Base-by-base conservation (phyloP, 169 alveolate genomes). In the Plasmodium blacklocki region DNA sequence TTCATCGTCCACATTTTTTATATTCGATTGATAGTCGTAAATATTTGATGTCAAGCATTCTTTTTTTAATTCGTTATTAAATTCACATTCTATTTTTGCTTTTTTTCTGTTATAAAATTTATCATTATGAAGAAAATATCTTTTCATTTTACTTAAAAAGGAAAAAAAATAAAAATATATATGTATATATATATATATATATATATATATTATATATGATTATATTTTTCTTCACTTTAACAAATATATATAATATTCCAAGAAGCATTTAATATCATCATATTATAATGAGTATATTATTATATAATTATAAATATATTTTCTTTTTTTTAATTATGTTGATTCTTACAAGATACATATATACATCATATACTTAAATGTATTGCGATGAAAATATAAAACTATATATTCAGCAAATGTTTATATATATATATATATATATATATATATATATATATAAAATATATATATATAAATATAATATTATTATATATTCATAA, bases 121-220 rank as follows among this genome's bases (percentile, higher is more conserved):
- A 56, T 64, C 67, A 45, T 66, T 76, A 50, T 50, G 45, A 56
- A 76, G 32, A 67, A 59, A 43, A 45, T 76, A 76, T 64, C 89
- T 76, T 76, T 76, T 76, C 89, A 76, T 76, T 76, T 76, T 66
- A 49, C 70, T 5, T 49, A 60, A 59, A 74, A 32, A 29, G 26
- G 45, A 56, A 74, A 49, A 26, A 39, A 19, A 63, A 0, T 47
- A 75, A 76, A 63, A 7, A 59, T 9, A 74, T 50, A n/a, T n/a
- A n/a, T n/a, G n/a, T 15, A 9, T n/a, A 15, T 12, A 59, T 26
- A 21, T 39, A 15, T 49, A 45, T 66, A 56, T 3, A 73, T 11
- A 21, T 32, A 32, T 32, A 32, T 32, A 32, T 32, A 32, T 32
- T 4, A 32, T 32, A 32, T 32, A 32, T 32, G 45, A 32, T 32